A percentile compares a stretch with the other conserved stretches of the same genome.
Evolutionary conservation across 2,329 filamentous ascomycete species (phyloP).

Genomic region (Alternaria metachromatica): DNA sequence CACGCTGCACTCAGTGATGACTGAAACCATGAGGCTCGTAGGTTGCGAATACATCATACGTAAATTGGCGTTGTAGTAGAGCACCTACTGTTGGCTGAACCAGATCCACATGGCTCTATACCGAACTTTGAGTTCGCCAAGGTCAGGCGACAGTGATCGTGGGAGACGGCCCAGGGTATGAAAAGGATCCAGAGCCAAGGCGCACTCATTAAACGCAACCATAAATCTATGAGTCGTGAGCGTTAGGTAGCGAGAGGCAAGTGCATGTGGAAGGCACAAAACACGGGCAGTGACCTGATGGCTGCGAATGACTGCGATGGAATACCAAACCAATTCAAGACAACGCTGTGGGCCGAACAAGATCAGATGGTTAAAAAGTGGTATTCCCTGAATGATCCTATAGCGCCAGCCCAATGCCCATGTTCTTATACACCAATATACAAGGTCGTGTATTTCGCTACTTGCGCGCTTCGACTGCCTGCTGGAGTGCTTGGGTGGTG

Average conservation of each 20-base stretch:
- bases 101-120: neutral
- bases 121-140: neutral
- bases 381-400: slow-evolving; percentile 25
- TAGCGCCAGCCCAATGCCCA: slow-evolving; percentile 40
- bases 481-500: slow-evolving; percentile 39
- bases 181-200: neutral
- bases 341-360: neutral
- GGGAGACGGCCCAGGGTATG: neutral
- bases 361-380: slow-evolving; percentile 10
- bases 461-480: slow-evolving; percentile 40
- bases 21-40: neutral
- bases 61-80: neutral
- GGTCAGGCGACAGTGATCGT: neutral
- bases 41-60: neutral
- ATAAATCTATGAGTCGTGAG: neutral
- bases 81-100: neutral
- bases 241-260: too few relatives aligned
- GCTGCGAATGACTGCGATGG: neutral
- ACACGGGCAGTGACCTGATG: neutral
- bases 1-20: neutral
- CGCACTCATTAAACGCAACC: neutral
- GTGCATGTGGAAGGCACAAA: neutral
- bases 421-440: slow-evolving; percentile 36
- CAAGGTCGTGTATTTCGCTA: slow-evolving; percentile 17
- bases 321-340: neutral